Percentiles rank a stretch among this genome's conserved stretches.
Evolutionary conservation across 495 filamentous ascomycete species (phyloP).

Genomic region (Tetracladium marchalianum): DNA sequence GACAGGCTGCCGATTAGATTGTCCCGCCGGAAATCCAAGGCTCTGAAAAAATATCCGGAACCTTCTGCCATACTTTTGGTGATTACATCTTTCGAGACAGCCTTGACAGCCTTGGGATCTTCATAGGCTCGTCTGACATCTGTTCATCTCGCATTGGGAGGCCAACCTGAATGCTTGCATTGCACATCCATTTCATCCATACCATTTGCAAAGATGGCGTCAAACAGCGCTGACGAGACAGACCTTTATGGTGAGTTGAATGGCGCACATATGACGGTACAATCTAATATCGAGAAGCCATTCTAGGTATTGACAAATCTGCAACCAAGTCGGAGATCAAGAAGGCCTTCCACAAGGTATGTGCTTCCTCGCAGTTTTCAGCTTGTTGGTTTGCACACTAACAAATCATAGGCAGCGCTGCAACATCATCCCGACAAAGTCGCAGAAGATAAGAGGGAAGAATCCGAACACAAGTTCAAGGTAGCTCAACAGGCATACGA

Average conservation of each 20-base stretch:
- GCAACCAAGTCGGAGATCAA: conserved; percentile 82
- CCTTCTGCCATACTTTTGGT: neutral
- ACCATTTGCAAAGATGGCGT: conserved; percentile 10
- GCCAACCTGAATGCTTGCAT: no score
- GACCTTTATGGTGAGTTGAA: conserved; percentile 57
- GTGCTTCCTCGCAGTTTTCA: conserved; percentile 7
- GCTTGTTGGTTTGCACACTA: conserved; percentile 9
- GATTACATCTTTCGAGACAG: neutral
- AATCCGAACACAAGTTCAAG: conserved; percentile 87
- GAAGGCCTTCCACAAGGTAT: conserved; percentile 93
- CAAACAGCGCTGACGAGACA: conserved; percentile 23
- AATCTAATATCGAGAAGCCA: conserved; percentile 34
- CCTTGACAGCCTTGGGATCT: neutral
- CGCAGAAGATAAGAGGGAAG: conserved; percentile 69
- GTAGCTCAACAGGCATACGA: conserved; percentile 88
- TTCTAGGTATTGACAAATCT: conserved; percentile 61
- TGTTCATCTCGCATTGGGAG: no score
- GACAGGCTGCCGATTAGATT: no score
- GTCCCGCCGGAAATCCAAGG: no score
- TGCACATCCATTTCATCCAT: no score
- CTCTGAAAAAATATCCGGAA: no score
- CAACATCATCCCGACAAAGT: conserved; percentile 94
- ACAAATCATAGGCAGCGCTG: conserved; percentile 60
- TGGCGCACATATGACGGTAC: neutral
- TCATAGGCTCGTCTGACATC: neutral